These are phyloP conservation scores for Naganishia vishniacii DNA, from an alignment of 768 basidiomycete species.

Conservation along the genomic window DNA sequence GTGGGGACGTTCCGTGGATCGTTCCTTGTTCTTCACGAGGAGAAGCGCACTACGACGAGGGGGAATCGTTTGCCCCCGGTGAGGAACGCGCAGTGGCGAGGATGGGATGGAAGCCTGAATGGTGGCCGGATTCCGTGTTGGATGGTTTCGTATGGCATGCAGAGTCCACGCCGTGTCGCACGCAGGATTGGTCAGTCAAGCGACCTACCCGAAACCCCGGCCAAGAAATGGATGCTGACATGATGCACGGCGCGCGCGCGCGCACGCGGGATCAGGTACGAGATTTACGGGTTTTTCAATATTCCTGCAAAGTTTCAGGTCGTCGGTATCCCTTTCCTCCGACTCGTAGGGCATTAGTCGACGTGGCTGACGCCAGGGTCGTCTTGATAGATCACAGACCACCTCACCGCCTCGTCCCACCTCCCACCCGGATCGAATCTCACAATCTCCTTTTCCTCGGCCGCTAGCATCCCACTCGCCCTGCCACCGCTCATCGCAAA, in stretches of 20 bases:
- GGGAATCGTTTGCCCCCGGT: neutral
- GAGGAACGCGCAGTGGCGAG: slow-evolving; percentile 46
- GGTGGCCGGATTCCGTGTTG: slow-evolving; percentile 74
- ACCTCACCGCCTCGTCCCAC: slow-evolving; percentile 11
- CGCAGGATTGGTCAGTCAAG: slow-evolving; percentile 75
- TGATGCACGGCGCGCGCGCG: no score
- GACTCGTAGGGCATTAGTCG: slow-evolving; percentile 40
- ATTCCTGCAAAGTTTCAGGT: slow-evolving; percentile 72
- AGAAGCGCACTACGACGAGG: slow-evolving; percentile 10
- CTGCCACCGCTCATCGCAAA: slow-evolving; percentile 69
- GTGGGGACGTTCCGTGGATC: slow-evolving; percentile 59
- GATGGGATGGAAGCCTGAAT: slow-evolving; percentile 72
- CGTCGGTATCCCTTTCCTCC: slow-evolving; percentile 31
- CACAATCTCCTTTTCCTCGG: slow-evolving; percentile 74
- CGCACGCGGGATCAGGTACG: slow-evolving; percentile 58
- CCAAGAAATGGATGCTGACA: no score
- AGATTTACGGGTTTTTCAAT: slow-evolving; percentile 67
- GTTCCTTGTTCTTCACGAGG: slow-evolving; percentile 49
- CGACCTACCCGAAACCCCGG: no score
- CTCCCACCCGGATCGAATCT: slow-evolving; percentile 38
- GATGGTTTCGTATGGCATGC: slow-evolving; percentile 69
- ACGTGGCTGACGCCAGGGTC: slow-evolving; percentile 51
- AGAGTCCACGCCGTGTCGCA: slow-evolving; percentile 56
- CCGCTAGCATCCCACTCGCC: slow-evolving; percentile 72
- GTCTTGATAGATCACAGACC: slow-evolving; percentile 18